A percentile compares a stretch with the other conserved stretches of the same genome.
Conservation (phyloP, 2,329 filamentous ascomycete genomes). For the Pseudocercospora crystallina region DNA sequence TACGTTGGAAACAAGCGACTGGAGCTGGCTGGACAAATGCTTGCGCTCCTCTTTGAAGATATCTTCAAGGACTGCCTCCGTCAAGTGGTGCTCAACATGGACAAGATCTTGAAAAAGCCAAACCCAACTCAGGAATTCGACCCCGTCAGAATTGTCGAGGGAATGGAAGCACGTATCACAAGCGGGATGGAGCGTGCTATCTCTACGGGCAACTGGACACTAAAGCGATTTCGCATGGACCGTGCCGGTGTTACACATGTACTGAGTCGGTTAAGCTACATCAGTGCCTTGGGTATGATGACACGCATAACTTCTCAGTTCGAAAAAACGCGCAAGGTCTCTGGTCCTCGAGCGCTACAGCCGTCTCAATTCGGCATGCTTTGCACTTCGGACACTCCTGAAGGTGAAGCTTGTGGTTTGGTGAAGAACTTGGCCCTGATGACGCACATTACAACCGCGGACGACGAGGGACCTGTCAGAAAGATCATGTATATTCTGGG, state of each 20-base stretch:
- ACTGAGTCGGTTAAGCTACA: conserved; percentile 91
- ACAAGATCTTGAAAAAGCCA: conserved; percentile 92
- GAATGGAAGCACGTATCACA: conserved; percentile 84
- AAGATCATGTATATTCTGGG: conserved; percentile 85
- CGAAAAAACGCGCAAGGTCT: conserved; percentile 96
- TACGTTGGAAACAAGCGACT: conserved; percentile 97
- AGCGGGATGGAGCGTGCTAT: conserved; percentile 93
- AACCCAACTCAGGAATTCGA: conserved; percentile 87
- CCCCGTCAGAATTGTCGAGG: conserved; percentile 77
- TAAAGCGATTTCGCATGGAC: conserved; percentile 99
- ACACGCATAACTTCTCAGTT: conserved; percentile 98
- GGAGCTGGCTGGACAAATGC: conserved; percentile 88
- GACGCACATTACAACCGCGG: conserved; percentile 98
- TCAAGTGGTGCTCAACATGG: conserved; percentile 87
- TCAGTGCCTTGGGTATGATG: conserved; percentile 98
- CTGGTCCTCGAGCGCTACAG: conserved; percentile 90
- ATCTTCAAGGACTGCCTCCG: conserved; percentile 93
- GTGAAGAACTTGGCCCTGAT: conserved; percentile 98
- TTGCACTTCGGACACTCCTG: conserved; percentile 93
- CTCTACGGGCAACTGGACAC: conserved; percentile 94
- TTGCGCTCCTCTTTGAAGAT: conserved; percentile 94
- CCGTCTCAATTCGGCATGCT: conserved; percentile 98
- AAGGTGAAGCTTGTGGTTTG: conserved; percentile 96
- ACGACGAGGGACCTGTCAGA: conserved; percentile 86
- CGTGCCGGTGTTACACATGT: conserved; percentile 95